Conservation (phyloP, 306 rosid genomes). For the Prunus mume region DNA sequence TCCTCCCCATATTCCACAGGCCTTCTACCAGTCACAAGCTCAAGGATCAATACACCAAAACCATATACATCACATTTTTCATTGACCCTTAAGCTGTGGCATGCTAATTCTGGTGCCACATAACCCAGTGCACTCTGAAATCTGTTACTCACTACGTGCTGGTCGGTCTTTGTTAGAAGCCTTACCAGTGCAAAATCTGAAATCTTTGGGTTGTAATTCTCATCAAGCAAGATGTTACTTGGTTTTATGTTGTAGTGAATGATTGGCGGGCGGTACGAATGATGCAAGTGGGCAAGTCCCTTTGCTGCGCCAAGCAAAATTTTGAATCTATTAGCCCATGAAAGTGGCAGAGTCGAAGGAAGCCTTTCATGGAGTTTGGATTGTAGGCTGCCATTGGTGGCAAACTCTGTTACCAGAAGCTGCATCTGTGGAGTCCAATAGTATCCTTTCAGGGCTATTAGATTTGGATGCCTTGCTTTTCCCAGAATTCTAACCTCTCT, state of each 20-base stretch:
- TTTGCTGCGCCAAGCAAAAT: constrained; percentile 74
- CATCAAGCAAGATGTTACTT: constrained; percentile 72
- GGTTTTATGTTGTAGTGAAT: constrained; percentile 84
- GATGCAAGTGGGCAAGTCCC: constrained; percentile 75
- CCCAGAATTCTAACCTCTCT: constrained; percentile 68
- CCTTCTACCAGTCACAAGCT: constrained; percentile 77
- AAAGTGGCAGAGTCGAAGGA: constrained; percentile 56
- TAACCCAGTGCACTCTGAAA: constrained; percentile 76
- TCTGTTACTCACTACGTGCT: constrained; percentile 64
- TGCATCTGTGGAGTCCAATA: constrained; percentile 78
- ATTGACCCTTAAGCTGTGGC: constrained; percentile 77
- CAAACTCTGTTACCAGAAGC: constrained; percentile 62
- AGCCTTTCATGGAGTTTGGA: constrained; percentile 62
- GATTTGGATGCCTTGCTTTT: constrained; percentile 68
- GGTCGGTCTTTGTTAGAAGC: constrained; percentile 60
- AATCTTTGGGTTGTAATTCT: constrained; percentile 53
- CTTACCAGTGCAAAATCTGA: constrained; percentile 73
- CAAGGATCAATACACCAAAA: constrained; percentile 73
- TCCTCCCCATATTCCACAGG: constrained; percentile 88
- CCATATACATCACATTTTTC: constrained; percentile 83
- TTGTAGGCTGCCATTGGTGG: constrained; percentile 68
- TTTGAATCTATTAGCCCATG: constrained; percentile 70
- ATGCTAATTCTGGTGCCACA: constrained; percentile 80
- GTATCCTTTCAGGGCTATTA: constrained; percentile 63
- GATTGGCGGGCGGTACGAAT: constrained; percentile 60